Evolutionary conservation across 306 rosid genomes (phyloP), one percentile per base, ranked within the genome.

Genomic region (Pterocarpus santalinus): DNA sequence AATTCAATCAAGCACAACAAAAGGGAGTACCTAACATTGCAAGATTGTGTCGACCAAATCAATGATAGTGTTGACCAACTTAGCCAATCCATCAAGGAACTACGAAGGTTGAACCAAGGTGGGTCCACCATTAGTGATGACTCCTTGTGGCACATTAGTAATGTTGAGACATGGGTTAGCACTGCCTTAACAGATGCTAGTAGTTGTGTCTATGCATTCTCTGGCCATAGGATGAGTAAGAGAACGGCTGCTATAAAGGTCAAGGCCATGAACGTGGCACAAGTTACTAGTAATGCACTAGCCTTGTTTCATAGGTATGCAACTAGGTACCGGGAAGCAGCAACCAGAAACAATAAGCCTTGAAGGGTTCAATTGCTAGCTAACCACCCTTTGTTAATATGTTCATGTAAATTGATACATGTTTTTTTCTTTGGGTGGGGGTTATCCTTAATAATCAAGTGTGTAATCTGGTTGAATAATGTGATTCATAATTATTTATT

Each of bases 151-250:
- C 97, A 90, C 35, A 76, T 90, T 2, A 89, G 91, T 14, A 89
- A 90, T 1, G 90, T 92, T 17, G 90, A 92, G 84, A 70, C 93
- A 34, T 92, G 97, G 97, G 86, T 81, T 2, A 82, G 94, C 39
- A 70, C 91, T 0, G 93, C 97, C 15, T 57, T 90, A 39, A 90
- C 93, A 0, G 92, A 87, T 68, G 92, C 91, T 28, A 82, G 82
- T 55, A 76, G 53, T 63, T 90, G 94, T 61, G 86, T 85, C 13
- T 79, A 84, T 17, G 81, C 76, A 2, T 79, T 92, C 1, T 87
- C 87, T 0, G 89, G 90, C 3, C 72, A 13, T 5, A 70, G 86
- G 16, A 87, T 87, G 90, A 86, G 91, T 56, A 92, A 87, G 69
- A 58, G 85, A 53, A 80, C 63, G 70, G 92, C 93, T 32, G 10